Conservation (phyloP, 352 stramenopile species). For the Pythium myriotylum region DNA sequence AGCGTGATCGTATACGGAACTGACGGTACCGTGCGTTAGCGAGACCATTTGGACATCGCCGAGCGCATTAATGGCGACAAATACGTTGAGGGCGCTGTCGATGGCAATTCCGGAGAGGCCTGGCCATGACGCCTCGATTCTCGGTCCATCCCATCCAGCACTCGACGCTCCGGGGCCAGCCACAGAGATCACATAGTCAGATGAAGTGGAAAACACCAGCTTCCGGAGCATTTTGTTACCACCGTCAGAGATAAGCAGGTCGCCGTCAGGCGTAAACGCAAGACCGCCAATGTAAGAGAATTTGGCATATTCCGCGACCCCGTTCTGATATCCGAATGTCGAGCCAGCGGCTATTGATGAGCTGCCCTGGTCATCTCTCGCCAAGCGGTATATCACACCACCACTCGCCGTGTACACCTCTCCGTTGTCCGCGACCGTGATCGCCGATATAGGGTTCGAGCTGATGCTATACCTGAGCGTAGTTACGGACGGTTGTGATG, state of each 20-base stretch:
- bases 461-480: background rate
- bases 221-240: background rate
- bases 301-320: background rate
- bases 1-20: too few relatives aligned
- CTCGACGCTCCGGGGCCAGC: background rate
- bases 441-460: background rate
- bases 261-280: background rate
- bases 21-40: too few relatives aligned
- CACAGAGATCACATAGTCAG: background rate
- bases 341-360: background rate
- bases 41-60: too few relatives aligned
- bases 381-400: background rate
- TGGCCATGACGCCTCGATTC: too few relatives aligned
- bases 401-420: background rate
- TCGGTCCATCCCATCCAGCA: too few relatives aligned
- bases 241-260: constrained; percentile 1
- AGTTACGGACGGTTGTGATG: background rate
- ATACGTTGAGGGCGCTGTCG: too few relatives aligned
- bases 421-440: too few relatives aligned
- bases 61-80: too few relatives aligned
- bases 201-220: background rate
- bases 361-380: background rate
- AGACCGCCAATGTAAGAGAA: background rate
- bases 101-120: too few relatives aligned
- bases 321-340: background rate